Base-by-base conservation (phyloP, 2,329 filamentous ascomycete species). In the Biscogniauxia marginata region DNA sequence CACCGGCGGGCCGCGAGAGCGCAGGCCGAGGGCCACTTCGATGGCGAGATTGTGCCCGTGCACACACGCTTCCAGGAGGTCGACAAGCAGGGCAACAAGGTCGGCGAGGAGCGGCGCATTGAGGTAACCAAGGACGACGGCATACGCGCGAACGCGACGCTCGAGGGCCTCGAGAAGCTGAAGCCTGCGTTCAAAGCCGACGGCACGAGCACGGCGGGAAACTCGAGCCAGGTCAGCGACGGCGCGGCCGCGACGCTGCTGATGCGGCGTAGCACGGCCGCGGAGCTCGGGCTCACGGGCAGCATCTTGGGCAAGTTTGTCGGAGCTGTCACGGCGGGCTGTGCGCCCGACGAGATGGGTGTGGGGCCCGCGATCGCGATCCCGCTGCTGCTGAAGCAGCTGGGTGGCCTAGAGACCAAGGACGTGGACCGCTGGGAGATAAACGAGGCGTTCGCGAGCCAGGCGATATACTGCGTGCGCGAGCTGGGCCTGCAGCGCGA, bases 341-440 rank as follows among this genome's bases (percentile, higher is more conserved):
- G 91, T 70, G 80, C 79, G 51, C 93, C 93, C 0, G 91, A 96
- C 68, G 92, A 96, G 80, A 97, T 98, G 93, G 93, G 93, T 43
- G 80, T 97, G 56, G 93, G 93, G 0, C 93, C 93, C 0, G 91
- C 91, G 0, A 70, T 96, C 23, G 93, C 91, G 0, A 93, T 97
- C 52, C 93, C 93, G 6, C 89, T 88, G 70, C 79, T 96, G 19
- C 79, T 97, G n/a, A 72, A 77, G 18, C 83, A 84, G 58, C 83
- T 88, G 1, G 90, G n/a, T n/a, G n/a, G 87, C 0, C 71, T 97
- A 13, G 70, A 75, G 46, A 86, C 78, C 11, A 77, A 79, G 2
- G 91, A 97, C 56, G 84, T 98, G 0, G 83, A 87, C 34, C 78
- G 95, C 8, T 97, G 92, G 92, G 93, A 97, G 79, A 89, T 97